Percentiles rank a stretch among this genome's conserved stretches.
Conservation (phyloP, 2,329 filamentous ascomycete species). For the Triangularia verruculosa region DNA sequence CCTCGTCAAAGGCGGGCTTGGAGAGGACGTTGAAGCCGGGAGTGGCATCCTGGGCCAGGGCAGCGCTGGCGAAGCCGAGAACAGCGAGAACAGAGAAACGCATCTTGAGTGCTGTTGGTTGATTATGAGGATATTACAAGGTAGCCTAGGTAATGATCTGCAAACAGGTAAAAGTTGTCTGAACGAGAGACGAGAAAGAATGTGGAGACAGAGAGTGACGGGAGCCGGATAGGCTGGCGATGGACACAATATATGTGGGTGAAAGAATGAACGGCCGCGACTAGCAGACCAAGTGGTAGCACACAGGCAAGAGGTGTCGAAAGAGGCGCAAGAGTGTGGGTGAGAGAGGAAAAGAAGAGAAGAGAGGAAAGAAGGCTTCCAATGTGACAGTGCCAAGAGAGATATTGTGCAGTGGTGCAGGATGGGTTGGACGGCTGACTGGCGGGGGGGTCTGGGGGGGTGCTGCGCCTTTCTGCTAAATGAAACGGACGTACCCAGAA, state of each 20-base stretch:
- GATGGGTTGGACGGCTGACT: background rate
- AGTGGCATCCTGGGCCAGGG: conserved; percentile 52
- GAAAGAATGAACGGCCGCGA: conserved; percentile 26
- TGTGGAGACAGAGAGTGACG: conserved; percentile 15
- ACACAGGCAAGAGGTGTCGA: conserved; percentile 10
- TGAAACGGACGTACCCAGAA: conserved; percentile 8
- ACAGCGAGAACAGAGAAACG: conserved; percentile 48
- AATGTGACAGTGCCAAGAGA: conserved; percentile 7
- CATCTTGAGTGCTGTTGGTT: conserved; percentile 45
- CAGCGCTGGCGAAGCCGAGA: conserved; percentile 50
- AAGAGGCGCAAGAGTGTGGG: conserved; percentile 14
- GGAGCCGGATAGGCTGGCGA: conserved; percentile 5
- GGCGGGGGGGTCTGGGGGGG: background rate
- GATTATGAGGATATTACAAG: conserved; percentile 18
- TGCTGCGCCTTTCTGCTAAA: conserved; percentile 7
- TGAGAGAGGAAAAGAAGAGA: conserved; percentile 13
- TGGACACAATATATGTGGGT: conserved; percentile 16
- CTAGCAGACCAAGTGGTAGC: conserved; percentile 16
- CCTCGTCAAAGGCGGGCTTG: conserved; percentile 43
- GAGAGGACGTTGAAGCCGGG: conserved; percentile 55
- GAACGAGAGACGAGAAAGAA: conserved; percentile 20
- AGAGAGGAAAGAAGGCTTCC: conserved; percentile 5
- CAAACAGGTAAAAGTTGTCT: conserved; percentile 2
- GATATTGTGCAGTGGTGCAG: background rate
- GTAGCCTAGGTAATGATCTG: conserved; percentile 10